These are phyloP conservation scores for Coemansia sp. DNA, from an alignment of 192 early-diverging fungal genomes.

Conservation along the genomic window DNA sequence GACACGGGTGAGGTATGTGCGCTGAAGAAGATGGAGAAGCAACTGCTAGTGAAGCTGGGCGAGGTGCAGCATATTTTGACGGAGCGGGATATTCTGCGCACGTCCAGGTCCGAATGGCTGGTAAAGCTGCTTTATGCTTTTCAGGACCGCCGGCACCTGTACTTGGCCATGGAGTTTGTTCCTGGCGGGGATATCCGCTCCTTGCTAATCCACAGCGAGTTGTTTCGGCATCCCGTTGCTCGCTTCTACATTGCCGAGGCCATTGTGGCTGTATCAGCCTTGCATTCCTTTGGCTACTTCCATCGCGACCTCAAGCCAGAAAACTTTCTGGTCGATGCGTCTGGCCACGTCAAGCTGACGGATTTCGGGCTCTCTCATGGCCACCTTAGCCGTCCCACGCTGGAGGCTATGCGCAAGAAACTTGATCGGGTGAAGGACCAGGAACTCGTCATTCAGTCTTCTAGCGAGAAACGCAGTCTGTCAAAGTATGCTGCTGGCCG, in stretches of 20 bases:
- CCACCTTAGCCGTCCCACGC: slow-evolving; percentile 56
- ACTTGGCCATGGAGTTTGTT: slow-evolving; percentile 71
- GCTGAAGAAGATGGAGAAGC: slow-evolving; percentile 76
- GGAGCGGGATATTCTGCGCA: slow-evolving; percentile 73
- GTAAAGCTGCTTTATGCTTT: slow-evolving; percentile 90
- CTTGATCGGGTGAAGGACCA: slow-evolving; percentile 58
- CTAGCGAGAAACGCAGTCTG: slow-evolving; percentile 50
- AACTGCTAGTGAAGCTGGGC: slow-evolving; percentile 59
- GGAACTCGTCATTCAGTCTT: slow-evolving; percentile 46
- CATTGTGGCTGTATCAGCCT: slow-evolving; percentile 70
- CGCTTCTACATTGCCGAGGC: slow-evolving; percentile 90
- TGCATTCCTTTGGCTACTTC: slow-evolving; percentile 52
- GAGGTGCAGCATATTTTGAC: slow-evolving; percentile 73
- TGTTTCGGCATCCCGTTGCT: slow-evolving; percentile 72
- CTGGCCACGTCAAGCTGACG: slow-evolving; percentile 84
- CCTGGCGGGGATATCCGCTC: slow-evolving; percentile 76
- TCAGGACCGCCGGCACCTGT: slow-evolving; percentile 70
- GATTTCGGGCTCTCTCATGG: slow-evolving; percentile 91
- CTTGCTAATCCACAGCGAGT: slow-evolving; percentile 68
- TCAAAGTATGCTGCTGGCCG: slow-evolving; percentile 43
- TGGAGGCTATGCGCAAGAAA: slow-evolving; percentile 54
- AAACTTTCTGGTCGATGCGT: slow-evolving; percentile 51
- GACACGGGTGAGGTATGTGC: slow-evolving; percentile 71
- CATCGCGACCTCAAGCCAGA: slow-evolving; percentile 55
- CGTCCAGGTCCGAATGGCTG: slow-evolving; percentile 72